Percentiles rank a stretch among this genome's conserved stretches.
Conservation (phyloP, 208 protist genomes). For the Trichomonas vaginalis region DNA sequence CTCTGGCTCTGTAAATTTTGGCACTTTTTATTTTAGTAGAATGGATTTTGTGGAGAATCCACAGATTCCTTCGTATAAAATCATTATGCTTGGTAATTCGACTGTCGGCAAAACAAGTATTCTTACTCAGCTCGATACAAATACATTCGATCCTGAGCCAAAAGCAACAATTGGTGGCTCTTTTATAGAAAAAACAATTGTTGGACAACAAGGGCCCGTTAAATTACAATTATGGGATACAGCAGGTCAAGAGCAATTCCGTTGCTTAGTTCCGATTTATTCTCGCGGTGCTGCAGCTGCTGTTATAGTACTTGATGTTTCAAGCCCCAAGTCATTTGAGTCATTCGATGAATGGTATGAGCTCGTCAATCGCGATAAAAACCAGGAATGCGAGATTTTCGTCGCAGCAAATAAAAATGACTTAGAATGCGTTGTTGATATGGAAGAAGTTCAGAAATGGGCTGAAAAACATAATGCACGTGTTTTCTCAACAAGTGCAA, state of each 20-base stretch:
- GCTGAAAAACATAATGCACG: neutral
- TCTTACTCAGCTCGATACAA: neutral
- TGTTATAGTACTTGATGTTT: neutral
- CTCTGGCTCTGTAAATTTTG: too few species aligned
- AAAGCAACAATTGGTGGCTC: neutral
- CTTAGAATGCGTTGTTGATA: neutral
- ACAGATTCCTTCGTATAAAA: neutral
- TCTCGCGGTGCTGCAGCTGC: neutral
- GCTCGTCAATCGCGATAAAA: neutral
- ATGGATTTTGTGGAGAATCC: neutral
- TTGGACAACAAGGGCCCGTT: neutral
- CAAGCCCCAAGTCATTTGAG: neutral
- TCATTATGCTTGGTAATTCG: neutral
- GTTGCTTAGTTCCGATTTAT: neutral
- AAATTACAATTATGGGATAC: neutral
- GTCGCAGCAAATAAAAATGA: neutral
- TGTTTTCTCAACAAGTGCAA: neutral
- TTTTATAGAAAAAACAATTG: neutral
- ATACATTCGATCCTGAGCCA: neutral
- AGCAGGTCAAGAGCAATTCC: neutral
- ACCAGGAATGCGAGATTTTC: neutral
- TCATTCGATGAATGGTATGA: neutral
- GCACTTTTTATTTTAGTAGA: too few species aligned
- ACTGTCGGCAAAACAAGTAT: neutral
- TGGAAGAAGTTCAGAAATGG: neutral